phyloP scores from a whole-genome alignment of 306 rosid genomes.

The Vicia faba region DNA sequence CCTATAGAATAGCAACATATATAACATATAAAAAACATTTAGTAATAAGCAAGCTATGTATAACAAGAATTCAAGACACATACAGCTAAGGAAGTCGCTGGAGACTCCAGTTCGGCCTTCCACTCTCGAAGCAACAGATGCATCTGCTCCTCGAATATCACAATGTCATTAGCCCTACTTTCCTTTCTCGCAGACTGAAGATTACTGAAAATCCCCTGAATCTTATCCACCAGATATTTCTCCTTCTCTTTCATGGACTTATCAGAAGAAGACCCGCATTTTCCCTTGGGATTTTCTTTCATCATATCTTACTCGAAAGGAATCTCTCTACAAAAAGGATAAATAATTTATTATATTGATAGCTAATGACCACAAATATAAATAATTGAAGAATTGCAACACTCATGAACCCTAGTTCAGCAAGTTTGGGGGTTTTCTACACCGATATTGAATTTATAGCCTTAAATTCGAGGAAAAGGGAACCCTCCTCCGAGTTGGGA shows the following conservation, averaged over 20 bases:
- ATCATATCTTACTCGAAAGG: slow-evolving; percentile 44
- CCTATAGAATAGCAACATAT: slow-evolving; percentile 54
- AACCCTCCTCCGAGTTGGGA: slow-evolving; percentile 22
- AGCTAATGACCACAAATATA: too few relatives aligned
- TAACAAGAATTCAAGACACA: too few relatives aligned
- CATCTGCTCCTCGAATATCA: slow-evolving; percentile 78
- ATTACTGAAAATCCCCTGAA: slow-evolving; percentile 72
- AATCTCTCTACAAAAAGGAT: background rate
- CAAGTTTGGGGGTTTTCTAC: slow-evolving; percentile 14
- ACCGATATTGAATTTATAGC: background rate
- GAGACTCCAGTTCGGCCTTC: slow-evolving; percentile 88
- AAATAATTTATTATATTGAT: background rate
- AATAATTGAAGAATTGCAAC: background rate
- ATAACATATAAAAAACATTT: slow-evolving; percentile 22
- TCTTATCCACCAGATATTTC: slow-evolving; percentile 74
- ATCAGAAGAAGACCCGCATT: slow-evolving; percentile 67
- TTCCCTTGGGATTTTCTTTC: slow-evolving; percentile 63
- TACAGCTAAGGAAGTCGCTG: slow-evolving; percentile 68
- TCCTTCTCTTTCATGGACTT: slow-evolving; percentile 81
- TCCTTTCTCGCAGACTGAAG: slow-evolving; percentile 89
- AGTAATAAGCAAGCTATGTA: background rate
- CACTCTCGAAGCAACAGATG: slow-evolving; percentile 92
- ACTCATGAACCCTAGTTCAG: slow-evolving; percentile 5
- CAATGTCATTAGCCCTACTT: slow-evolving; percentile 61
- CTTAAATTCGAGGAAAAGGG: slow-evolving; percentile 7